Conservation (phyloP, 306 rosid genomes). For the Geum urbanum region DNA sequence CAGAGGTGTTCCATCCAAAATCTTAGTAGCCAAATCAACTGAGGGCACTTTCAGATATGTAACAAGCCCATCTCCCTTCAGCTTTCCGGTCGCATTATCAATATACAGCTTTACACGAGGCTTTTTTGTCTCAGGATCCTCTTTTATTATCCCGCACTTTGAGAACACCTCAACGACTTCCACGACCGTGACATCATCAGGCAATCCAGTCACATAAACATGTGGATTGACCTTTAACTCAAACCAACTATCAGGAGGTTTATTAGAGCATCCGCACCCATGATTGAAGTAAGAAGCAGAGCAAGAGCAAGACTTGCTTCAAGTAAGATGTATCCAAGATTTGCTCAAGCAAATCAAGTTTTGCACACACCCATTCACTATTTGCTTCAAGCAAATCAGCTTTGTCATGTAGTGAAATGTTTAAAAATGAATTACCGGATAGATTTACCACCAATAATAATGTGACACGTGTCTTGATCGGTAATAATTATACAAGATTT, state of each 20-base stretch:
- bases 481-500: no score
- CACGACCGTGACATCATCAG: constrained; percentile 70
- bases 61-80: constrained; percentile 86
- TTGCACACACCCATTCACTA: no score
- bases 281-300: no score
- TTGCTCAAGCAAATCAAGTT: no score
- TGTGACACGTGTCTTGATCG: no score
- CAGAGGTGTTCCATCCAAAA: constrained; percentile 84
- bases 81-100: constrained; percentile 68
- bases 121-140: constrained; percentile 83
- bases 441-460: no score
- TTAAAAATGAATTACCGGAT: no score
- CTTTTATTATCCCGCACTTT: constrained; percentile 93
- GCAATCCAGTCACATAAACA: constrained; percentile 85
- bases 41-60: constrained; percentile 96
- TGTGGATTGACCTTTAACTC: constrained; percentile 90
- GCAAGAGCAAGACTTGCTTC: no score
- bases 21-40: constrained; percentile 71
- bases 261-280: constrained; percentile 70
- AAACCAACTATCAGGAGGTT: constrained; percentile 93
- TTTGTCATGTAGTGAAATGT: no score
- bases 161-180: constrained; percentile 93
- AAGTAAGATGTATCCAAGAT: no score
- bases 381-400: no score
- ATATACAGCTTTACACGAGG: constrained; percentile 91